A percentile compares a stretch with the other conserved stretches of the same genome.
Conservation (phyloP, 768 basidiomycete species). For the Boletus insuetus region DNA sequence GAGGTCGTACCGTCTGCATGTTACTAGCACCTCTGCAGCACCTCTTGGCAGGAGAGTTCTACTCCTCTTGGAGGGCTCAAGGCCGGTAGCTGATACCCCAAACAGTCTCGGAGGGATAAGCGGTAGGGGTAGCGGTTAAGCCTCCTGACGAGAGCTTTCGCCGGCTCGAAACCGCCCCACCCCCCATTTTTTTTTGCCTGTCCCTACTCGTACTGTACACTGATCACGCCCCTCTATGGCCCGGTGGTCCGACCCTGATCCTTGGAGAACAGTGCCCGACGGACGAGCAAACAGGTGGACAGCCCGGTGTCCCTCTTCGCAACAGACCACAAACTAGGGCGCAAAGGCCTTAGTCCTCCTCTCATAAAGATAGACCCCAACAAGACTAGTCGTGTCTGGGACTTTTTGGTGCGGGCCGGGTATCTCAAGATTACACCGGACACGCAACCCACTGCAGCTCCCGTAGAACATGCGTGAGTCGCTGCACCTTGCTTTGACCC, state of each 20-base stretch:
- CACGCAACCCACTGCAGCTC: constrained; percentile 26
- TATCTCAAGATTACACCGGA: constrained; percentile 71
- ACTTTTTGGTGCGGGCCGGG: constrained; percentile 85
- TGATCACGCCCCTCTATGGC: too few species aligned
- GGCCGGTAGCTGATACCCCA: background rate
- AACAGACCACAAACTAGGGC: too few species aligned
- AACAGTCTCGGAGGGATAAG: background rate
- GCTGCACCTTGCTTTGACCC: background rate
- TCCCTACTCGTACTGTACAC: background rate
- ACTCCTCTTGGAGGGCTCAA: too few species aligned
- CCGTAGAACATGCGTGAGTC: constrained; percentile 38
- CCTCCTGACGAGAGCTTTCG: background rate
- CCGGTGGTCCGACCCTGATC: background rate
- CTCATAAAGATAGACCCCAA: constrained; percentile 91
- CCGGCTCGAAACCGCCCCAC: background rate
- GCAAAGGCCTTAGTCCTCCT: too few species aligned
- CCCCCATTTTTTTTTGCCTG: background rate
- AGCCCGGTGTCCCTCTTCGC: background rate
- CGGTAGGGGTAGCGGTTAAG: background rate
- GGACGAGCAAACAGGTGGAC: background rate
- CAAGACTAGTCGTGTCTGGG: constrained; percentile 91
- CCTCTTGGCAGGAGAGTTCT: too few species aligned
- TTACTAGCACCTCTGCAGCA: too few species aligned
- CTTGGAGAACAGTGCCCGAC: background rate
- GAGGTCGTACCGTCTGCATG: too few species aligned